Base-by-base conservation (phyloP, 768 basidiomycete species). In the Serendipita vermifera region DNA sequence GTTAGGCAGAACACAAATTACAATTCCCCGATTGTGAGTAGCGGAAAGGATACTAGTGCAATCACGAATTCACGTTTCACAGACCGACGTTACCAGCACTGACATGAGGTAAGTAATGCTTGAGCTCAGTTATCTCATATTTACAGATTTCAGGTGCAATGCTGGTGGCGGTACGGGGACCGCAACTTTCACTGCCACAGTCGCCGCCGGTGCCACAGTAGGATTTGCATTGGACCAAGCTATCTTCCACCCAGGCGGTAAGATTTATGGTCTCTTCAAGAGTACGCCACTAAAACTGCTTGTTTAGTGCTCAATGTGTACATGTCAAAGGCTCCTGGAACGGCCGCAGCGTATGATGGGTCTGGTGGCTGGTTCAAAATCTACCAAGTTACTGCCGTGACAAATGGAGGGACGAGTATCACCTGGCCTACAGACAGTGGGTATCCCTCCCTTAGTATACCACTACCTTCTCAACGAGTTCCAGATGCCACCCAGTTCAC, bases 121-220 rank as follows among this genome's bases (percentile, higher is more conserved):
- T 5, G 5, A 6, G 5, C 39, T 5, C 15, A 26, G 17, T 41
- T 17, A 41, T 20, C 15, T 6, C 15, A 20, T 2, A 9, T 6
- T 41, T 2, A 11, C 17, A 2, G 26, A 2, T 26, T 26, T 5
- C 9, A 6, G 39, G 26, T 13, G 17, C 36, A 41, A 26, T 7
- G 17, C 17, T 41, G 26, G 26, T 41, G 39, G 17, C 17, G 39
- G 39, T 6, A 41, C 38, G 9, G 31, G 20, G 22, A 31, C 38
- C 13, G 39, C 39, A 3, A 26, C 55, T 20, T 15, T 27, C 15
- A 56, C 55, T 11, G 55, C 39, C 5, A 40, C 39, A 32, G 55
- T 56, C 15, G 33, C 54, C 15, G 68, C 68, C 2, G 68, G 68
- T 6, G 31, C 59, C 5, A 61, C 62, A 9, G 54, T 69, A 26